phyloP scores from a whole-genome alignment of 2,329 filamentous ascomycete genomes.

The Aspergillus sp. region DNA sequence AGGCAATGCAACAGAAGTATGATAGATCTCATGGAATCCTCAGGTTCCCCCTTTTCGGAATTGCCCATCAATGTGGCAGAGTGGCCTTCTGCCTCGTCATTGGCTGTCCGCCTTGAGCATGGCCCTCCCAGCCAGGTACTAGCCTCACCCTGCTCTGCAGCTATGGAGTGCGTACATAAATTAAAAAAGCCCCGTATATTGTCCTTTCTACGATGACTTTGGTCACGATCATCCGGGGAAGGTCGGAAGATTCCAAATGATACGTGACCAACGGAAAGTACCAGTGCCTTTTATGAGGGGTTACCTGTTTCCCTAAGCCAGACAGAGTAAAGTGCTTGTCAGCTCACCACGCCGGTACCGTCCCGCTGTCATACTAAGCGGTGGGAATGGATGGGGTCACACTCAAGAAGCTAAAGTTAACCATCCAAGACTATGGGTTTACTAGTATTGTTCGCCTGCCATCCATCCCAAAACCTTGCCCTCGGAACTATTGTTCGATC shows the following conservation, averaged over 20 bases:
- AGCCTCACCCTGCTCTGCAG: constrained; percentile 2
- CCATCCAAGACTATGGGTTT: neutral
- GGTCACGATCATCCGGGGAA: constrained; percentile 6
- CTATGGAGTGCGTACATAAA: neutral
- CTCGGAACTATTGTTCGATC: constrained; percentile 2
- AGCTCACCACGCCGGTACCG: constrained; percentile 2
- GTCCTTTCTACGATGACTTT: neutral
- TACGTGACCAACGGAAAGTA: constrained; percentile 3
- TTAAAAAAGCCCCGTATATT: neutral
- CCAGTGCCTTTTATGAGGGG: neutral
- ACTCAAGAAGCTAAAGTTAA: constrained; percentile 5
- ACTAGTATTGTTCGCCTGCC: neutral
- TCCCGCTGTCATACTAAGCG: constrained; percentile 7
- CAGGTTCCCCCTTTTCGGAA: constrained; percentile 4
- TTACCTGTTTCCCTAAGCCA: neutral
- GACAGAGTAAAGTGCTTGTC: neutral
- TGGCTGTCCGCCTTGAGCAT: neutral
- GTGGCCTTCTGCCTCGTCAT: neutral
- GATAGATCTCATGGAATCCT: constrained; percentile 17
- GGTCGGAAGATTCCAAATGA: constrained; percentile 8
- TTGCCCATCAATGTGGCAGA: neutral
- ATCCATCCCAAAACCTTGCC: neutral
- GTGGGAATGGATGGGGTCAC: neutral
- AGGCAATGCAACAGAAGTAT: constrained; percentile 13
- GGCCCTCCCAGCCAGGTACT: neutral